Evolutionary conservation across 345 rosid species (phyloP), one percentile per base, ranked within the genome.

Genomic region (Eutrema heterophyllum): DNA sequence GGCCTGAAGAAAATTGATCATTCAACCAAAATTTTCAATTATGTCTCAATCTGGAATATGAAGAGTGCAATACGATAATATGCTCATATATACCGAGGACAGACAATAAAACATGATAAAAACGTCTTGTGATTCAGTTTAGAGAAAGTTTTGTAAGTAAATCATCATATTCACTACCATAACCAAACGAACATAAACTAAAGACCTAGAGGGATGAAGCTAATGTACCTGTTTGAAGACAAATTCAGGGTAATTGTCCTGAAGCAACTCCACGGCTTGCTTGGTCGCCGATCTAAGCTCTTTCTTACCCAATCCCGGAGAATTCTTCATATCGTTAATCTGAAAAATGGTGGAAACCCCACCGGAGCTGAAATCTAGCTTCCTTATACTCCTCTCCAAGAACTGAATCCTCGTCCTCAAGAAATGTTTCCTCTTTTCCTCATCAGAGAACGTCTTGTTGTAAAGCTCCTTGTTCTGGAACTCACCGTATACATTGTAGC

Each of bases 171-270:
- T 15, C 27, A 40, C n/a, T 9, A 52, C 14, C 15, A 53, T 32
- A n/a, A n/a, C n/a, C n/a, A 13, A 3, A 16, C 13, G 26, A 26
- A 29, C 6, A 40, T 11, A 5, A 41, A 39, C 0, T 4, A 3
- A 21, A 40, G 57, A 49, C 35, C 14, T 26, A 33, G 21, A 21
- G 16, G 11, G 8, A 40, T 36, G 21, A 43, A 27, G 21, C 1
- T 16, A 26, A 52, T 7, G 49, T 54, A 93, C 97, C 91, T 94
- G 97, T 71, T 84, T 94, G 62, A 95, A 88, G 3, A 91, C 98
- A 68, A 94, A 94, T 80, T 91, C 98, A 6, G 97, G 98, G 68
- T 91, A 94, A 74, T 94, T 94, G 67, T 94, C 98, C 67, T 94
- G 98, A 73, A 94, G 91, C 76, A 91, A 67, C 14, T 86, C 87